phyloP scores from a whole-genome alignment of 495 filamentous ascomycete genomes.

The Penicillium steckii region DNA sequence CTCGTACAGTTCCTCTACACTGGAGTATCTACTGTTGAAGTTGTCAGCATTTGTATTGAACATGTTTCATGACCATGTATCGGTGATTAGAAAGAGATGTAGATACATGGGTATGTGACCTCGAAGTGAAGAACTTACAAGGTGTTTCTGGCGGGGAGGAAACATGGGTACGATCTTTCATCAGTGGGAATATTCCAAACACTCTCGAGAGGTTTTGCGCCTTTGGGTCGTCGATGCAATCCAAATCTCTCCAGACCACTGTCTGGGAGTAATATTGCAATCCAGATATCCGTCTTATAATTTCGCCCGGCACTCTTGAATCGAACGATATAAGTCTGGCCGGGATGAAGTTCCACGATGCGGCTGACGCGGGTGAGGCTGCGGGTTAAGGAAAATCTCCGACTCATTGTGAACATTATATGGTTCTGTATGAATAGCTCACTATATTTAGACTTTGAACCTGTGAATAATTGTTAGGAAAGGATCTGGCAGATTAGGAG shows the following conservation, averaged over 20 bases:
- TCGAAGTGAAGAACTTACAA: conserved; percentile 15
- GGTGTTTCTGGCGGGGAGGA: conserved; percentile 18
- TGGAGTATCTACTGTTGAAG: conserved; percentile 8
- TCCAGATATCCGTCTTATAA: conserved; percentile 19
- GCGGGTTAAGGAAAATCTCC: background rate
- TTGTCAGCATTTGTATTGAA: background rate
- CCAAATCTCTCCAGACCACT: background rate
- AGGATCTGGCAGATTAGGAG: too few species aligned
- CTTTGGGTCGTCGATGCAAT: conserved; percentile 3
- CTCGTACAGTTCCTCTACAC: conserved; percentile 6
- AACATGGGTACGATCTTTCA: conserved; percentile 14
- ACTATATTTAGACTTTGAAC: too few species aligned
- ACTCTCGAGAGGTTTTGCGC: conserved; percentile 3
- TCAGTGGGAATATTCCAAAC: conserved; percentile 1
- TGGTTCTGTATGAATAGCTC: background rate
- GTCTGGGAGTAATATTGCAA: conserved; percentile 6
- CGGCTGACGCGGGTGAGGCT: background rate
- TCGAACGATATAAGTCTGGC: conserved; percentile 9
- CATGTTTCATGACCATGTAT: background rate
- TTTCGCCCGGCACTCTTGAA: conserved; percentile 13
- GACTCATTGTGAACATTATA: background rate
- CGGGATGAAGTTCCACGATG: conserved; percentile 2
- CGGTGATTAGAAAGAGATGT: background rate
- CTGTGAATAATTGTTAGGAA: too few species aligned
- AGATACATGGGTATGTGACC: background rate